Conservation (phyloP, 352 stramenopile genomes). For the Globisporangium sylvaticum region DNA sequence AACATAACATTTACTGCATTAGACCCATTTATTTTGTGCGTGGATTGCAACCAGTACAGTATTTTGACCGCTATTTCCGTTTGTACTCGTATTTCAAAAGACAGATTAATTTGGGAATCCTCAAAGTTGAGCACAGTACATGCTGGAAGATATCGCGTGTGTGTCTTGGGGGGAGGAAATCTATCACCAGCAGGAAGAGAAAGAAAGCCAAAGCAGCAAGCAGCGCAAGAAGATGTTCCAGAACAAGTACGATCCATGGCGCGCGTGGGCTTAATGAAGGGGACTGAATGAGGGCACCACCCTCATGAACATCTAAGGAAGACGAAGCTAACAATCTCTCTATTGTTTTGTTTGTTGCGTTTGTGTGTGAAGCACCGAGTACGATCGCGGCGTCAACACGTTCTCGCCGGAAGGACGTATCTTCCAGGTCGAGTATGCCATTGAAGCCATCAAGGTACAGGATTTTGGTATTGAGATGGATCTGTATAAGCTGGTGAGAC, state of each 20-base stretch:
- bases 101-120: not conserved
- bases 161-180: constrained; percentile 22
- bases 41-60: too few relatives aligned
- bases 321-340: not conserved
- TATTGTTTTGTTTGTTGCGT: not conserved
- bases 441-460: constrained; percentile 95
- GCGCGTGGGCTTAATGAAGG: not conserved
- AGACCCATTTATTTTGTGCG: too few relatives aligned
- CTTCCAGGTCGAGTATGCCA: constrained; percentile 99
- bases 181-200: constrained; percentile 13
- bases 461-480: not conserved
- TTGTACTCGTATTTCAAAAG: not conserved
- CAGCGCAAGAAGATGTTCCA: constrained; percentile 45
- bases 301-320: not conserved
- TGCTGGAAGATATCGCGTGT: constrained; percentile 29
- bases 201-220: constrained; percentile 8
- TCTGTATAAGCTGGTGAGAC: not conserved
- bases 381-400: constrained; percentile 99
- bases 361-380: constrained; percentile 88
- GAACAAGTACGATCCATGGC: constrained; percentile 35
- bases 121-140: not conserved
- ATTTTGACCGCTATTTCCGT: too few relatives aligned
- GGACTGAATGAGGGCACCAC: not conserved
- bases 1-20: not conserved
- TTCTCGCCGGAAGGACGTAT: constrained; percentile 99